These are phyloP conservation scores for Prototheca cutis DNA, from an alignment of 163 green algal genomes.

Conservation along the genomic window DNA sequence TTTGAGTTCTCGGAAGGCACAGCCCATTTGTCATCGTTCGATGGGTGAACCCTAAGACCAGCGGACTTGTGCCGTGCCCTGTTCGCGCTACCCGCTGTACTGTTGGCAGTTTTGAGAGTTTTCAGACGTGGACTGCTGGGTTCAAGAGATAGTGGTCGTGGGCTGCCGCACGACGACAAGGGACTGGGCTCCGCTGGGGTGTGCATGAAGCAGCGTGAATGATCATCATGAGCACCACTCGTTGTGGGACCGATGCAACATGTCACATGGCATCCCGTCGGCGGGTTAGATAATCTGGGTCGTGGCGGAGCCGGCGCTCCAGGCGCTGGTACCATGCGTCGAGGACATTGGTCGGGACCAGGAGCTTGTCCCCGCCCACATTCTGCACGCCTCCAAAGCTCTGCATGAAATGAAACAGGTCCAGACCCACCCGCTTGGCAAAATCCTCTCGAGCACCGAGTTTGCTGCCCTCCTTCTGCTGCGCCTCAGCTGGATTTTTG, in stretches of 20 bases:
- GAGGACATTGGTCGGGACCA: constrained; percentile 33
- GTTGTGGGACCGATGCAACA: no score
- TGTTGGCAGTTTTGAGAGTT: neutral
- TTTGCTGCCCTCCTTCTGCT: constrained; percentile 22
- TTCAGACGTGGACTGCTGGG: neutral
- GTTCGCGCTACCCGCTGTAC: no score
- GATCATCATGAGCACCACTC: no score
- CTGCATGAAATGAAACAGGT: constrained; percentile 74
- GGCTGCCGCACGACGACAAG: no score
- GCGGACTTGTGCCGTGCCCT: no score
- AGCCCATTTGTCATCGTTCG: no score
- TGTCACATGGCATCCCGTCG: constrained; percentile 21
- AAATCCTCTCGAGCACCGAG: constrained; percentile 66
- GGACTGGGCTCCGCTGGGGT: no score
- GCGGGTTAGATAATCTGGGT: constrained; percentile 59
- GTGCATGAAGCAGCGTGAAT: no score
- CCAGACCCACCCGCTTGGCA: constrained; percentile 65
- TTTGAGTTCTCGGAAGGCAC: no score
- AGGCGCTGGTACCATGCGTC: constrained; percentile 65
- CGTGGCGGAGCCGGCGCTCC: constrained; percentile 46
- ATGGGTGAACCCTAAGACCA: no score
- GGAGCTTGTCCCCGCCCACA: constrained; percentile 25
- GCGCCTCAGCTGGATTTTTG: neutral
- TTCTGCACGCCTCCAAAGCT: constrained; percentile 39
- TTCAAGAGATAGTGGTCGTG: neutral